A percentile compares a stretch with the other conserved stretches of the same genome.
These are phyloP conservation scores for Nicotiana otophora DNA, from an alignment of 257 asterid species.

Conservation along the genomic window DNA sequence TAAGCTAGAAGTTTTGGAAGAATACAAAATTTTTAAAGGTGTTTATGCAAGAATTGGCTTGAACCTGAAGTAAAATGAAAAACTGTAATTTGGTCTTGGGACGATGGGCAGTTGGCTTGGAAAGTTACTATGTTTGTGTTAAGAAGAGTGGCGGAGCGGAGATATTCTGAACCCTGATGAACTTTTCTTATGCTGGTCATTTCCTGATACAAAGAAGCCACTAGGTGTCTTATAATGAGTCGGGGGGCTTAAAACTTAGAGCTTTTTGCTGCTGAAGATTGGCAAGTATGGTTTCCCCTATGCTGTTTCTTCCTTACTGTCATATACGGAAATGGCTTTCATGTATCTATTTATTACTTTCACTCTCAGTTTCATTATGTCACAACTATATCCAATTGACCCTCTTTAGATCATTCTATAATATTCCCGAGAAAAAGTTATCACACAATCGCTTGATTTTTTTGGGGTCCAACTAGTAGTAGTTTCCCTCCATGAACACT, in stretches of 20 bases:
- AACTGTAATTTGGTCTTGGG: background rate
- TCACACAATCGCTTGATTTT: too few relatives aligned
- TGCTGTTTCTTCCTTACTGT: constrained; percentile 2
- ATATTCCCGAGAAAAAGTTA: too few relatives aligned
- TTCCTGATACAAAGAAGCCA: background rate
- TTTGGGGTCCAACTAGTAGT: too few relatives aligned
- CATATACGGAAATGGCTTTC: background rate
- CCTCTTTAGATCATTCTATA: too few relatives aligned
- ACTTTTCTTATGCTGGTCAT: background rate
- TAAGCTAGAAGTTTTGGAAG: background rate
- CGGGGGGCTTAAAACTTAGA: background rate
- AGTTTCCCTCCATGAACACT: background rate
- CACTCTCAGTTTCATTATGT: background rate
- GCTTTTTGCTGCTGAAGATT: background rate
- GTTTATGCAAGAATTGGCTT: background rate
- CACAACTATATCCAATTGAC: background rate
- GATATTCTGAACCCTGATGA: background rate
- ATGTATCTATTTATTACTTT: background rate
- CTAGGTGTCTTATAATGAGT: background rate
- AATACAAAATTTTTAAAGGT: background rate
- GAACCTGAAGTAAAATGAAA: background rate
- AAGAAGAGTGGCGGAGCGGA: background rate
- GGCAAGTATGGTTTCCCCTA: background rate
- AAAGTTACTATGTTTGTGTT: background rate
- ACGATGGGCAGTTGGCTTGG: background rate